Evolutionary conservation across 805 yeast species (phyloP).

Genomic region (Wickerhamomyces tratensis): DNA sequence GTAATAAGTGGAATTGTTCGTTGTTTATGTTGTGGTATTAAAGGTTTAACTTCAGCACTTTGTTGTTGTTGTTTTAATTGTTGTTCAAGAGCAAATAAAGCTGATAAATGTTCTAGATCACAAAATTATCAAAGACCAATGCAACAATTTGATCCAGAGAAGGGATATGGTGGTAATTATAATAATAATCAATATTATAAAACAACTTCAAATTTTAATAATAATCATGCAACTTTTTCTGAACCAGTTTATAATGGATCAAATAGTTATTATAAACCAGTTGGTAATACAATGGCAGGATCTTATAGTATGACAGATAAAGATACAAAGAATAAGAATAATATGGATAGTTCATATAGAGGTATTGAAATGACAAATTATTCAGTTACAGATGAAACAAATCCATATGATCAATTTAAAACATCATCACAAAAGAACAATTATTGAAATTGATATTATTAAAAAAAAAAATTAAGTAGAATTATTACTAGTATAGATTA

Average conservation of each 20-base stretch:
- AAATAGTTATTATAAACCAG: not conserved
- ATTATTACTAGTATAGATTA: too few species aligned
- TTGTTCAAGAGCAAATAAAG: constrained; percentile 2
- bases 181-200: too few species aligned
- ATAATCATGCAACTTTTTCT: not conserved
- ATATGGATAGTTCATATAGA: too few species aligned
- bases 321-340: too few species aligned
- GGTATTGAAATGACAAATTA: too few species aligned
- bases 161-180: not conserved
- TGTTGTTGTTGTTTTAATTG: constrained; percentile 44
- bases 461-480: too few species aligned
- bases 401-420: too few species aligned
- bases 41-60: constrained; percentile 37
- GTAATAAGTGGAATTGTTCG: constrained; percentile 42
- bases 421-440: too few species aligned
- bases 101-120: not conserved
- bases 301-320: too few species aligned
- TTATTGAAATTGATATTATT: too few species aligned
- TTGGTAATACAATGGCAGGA: not conserved
- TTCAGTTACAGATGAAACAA: too few species aligned
- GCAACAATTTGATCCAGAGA: not conserved
- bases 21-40: constrained; percentile 49
- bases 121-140: not conserved
- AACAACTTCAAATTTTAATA: too few species aligned
- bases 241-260: not conserved